These are phyloP conservation scores for Penicillium sp. DNA, from an alignment of 2,329 filamentous ascomycete genomes.

Conservation along the genomic window DNA sequence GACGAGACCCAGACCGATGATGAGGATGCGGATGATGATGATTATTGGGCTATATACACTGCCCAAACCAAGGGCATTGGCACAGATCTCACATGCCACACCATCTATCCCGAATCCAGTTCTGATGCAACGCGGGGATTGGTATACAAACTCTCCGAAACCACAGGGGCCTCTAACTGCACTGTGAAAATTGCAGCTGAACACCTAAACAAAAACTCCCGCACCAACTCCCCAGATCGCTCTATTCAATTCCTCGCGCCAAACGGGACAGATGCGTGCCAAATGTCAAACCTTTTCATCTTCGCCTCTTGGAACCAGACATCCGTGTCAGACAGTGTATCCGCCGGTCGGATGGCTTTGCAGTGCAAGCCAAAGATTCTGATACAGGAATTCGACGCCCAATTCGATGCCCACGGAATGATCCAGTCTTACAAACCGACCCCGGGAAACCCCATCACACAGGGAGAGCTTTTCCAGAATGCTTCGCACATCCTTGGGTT, in stretches of 20 bases:
- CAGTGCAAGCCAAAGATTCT: conserved; percentile 13
- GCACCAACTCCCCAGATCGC: background rate
- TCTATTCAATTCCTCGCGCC: background rate
- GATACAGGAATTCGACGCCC: conserved; percentile 14
- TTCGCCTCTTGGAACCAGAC: conserved; percentile 1
- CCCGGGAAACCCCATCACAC: conserved; percentile 6
- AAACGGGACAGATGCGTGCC: background rate
- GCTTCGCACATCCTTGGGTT: conserved; percentile 10
- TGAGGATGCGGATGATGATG: conserved; percentile 9
- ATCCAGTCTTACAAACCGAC: conserved; percentile 10
- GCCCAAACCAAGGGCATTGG: conserved; percentile 11
- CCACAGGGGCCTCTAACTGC: background rate
- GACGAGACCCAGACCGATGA: background rate
- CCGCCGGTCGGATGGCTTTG: conserved; percentile 6
- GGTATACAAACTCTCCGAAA: background rate
- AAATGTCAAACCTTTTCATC: conserved; percentile 8
- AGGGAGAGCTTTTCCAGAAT: conserved; percentile 19
- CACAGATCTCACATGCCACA: conserved; percentile 10
- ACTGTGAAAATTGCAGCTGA: background rate
- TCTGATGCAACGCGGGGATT: background rate
- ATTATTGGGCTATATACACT: conserved; percentile 7
- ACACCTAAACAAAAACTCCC: background rate
- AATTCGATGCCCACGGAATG: conserved; percentile 15
- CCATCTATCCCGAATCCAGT: background rate
- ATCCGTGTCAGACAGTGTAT: background rate